Evolutionary conservation across 2,329 filamentous ascomycete species (phyloP).

Genomic region (Niveomyces coronatus): DNA sequence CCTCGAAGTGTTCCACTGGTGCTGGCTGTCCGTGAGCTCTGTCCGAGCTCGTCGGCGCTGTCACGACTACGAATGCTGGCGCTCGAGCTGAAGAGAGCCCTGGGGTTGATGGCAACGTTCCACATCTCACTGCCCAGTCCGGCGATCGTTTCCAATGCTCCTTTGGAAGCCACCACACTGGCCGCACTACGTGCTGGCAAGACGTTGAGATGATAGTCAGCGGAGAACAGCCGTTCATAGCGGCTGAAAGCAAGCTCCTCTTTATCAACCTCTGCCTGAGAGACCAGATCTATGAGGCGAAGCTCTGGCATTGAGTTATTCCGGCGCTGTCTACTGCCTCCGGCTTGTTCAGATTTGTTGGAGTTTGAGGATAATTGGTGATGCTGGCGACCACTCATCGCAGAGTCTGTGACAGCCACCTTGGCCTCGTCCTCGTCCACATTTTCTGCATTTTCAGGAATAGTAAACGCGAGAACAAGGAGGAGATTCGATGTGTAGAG

Average conservation of each 20-base stretch:
- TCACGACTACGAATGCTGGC: conserved; percentile 60
- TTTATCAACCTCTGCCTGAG: conserved; percentile 78
- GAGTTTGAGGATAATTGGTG: conserved; percentile 32
- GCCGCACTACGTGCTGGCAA: conserved; percentile 64
- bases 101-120: conserved; percentile 84
- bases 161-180: conserved; percentile 53
- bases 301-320: conserved; percentile 82
- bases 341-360: conserved; percentile 46
- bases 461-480: conserved; percentile 83
- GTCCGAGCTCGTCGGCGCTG: conserved; percentile 47
- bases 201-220: conserved; percentile 84
- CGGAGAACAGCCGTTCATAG: conserved; percentile 74
- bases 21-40: conserved; percentile 34
- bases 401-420: no score
- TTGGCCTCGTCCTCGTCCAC: conserved; percentile 27
- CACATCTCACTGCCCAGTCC: conserved; percentile 67
- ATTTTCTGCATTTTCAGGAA: conserved; percentile 59
- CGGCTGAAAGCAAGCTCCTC: conserved; percentile 79
- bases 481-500: conserved; percentile 89
- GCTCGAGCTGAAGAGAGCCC: conserved; percentile 74
- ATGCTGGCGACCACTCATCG: conserved; percentile 25
- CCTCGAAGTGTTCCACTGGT: conserved; percentile 21
- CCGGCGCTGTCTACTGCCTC: conserved; percentile 58
- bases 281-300: conserved; percentile 78
- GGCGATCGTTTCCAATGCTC: conserved; percentile 67